Conservation (phyloP, 225 moss, liverwort and hornwort species). For the Antitrichia curtipendula region DNA sequence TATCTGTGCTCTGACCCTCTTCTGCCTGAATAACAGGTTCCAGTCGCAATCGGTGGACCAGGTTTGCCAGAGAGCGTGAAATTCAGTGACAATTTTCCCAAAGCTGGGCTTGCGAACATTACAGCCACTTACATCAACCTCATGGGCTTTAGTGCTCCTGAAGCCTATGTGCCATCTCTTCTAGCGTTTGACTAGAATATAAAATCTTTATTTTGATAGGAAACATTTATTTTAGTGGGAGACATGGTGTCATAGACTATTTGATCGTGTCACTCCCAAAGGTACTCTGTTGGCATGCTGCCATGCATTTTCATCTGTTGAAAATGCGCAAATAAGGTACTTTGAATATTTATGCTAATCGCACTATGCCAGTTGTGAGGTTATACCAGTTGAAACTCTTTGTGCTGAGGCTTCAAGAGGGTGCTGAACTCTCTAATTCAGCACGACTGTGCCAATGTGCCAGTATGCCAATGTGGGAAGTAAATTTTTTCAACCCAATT, state of each 20-base stretch:
- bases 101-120: slow-evolving; percentile 86
- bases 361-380: not conserved
- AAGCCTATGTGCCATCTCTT: slow-evolving; percentile 69
- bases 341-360: not conserved
- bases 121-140: slow-evolving; percentile 88
- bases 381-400: not conserved
- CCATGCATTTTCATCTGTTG: not conserved
- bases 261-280: not conserved
- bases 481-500: not conserved
- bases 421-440: not conserved
- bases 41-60: slow-evolving; percentile 86
- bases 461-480: not conserved
- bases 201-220: not conserved
- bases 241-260: not conserved
- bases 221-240: not conserved
- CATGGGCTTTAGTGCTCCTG: slow-evolving; percentile 84
- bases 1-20: not conserved
- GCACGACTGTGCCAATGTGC: not conserved
- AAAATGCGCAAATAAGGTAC: not conserved
- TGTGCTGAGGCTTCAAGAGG: not conserved
- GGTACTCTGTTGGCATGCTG: not conserved
- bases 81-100: slow-evolving; percentile 57
- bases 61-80: slow-evolving; percentile 64
- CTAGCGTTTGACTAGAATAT: slow-evolving; percentile 23
- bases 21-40: slow-evolving; percentile 38